Base-by-base conservation (phyloP, 2,329 filamentous ascomycete genomes). In the Madurella fahalii region DNA sequence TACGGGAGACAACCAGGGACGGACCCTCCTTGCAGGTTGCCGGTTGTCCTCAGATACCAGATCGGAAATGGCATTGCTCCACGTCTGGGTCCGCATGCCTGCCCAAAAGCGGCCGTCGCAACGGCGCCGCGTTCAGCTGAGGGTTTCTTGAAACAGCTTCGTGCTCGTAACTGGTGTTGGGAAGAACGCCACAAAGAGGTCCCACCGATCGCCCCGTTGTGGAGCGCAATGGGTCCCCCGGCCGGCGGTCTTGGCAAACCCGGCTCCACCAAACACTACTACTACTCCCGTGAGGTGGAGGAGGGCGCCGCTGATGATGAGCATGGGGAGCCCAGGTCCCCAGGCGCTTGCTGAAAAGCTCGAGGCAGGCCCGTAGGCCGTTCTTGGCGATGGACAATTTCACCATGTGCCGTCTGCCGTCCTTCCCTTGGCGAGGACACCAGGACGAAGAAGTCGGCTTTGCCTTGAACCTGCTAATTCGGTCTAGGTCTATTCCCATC, bases 171-270 rank as follows among this genome's bases (percentile, higher is more conserved):
- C 30, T 49, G 45, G 40, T 52, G 32, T 52, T 43, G 18, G 40
- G 39, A 47, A 53, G 32, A 25, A 44, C 18, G 34, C 16, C 42
- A 32, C n/a, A 9, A 32, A n/a, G 40, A 37, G 16, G 20, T 39
- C 37, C 52, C 40, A 40, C 40, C 18, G 31, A 45, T 46, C 43
- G 47, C 40, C 40, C 34, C 43, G 31, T 41, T 47, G 53, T 51
- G 47, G 49, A 50, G 48, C 39, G 48, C 39, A 13, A 17, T 31
- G 34, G 52, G 15, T 15, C 50, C 13, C 13, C 48, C 41, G 25
- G 40, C 31, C 48, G 25, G 55, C 20, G 18, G 25, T 42, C 47
- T 57, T 53, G 51, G 54, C 51, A 30, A 32, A 13, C 45, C 49
- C 41, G 43, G 18, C 25, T 50, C 52, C 40, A 31, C 40, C 39